Evolutionary conservation across 805 yeast species (phyloP).

Genomic region (Diddensiella santjacobensis): DNA sequence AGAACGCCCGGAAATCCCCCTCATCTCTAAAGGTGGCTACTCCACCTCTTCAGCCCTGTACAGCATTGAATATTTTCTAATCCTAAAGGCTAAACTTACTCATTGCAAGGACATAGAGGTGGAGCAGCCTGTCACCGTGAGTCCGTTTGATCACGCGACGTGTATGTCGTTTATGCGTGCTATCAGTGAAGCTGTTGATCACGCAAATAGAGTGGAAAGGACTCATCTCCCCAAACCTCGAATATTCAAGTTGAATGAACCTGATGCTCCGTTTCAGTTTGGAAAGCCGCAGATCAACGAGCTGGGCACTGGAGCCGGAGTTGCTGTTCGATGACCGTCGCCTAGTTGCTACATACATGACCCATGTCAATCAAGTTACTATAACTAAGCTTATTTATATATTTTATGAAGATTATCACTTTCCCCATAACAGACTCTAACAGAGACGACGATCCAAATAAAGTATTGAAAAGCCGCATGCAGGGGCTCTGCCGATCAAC

Average conservation of each 20-base stretch:
- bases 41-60: conserved; percentile 36
- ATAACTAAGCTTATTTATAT: too few relatives aligned
- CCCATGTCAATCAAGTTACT: too few relatives aligned
- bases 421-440: too few relatives aligned
- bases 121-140: conserved; percentile 32
- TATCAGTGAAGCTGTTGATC: conserved; percentile 32
- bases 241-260: conserved; percentile 10
- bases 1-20: conserved; percentile 36
- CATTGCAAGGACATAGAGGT: conserved; percentile 38
- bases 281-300: neutral
- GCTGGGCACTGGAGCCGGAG: neutral
- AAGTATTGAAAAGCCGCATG: too few relatives aligned
- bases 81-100: conserved; percentile 34
- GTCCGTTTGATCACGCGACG: conserved; percentile 36
- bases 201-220: conserved; percentile 21
- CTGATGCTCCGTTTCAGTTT: neutral
- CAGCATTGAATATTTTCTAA: conserved; percentile 32
- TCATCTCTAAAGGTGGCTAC: conserved; percentile 32
- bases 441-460: too few relatives aligned
- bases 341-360: too few relatives aligned
- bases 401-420: too few relatives aligned
- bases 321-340: neutral
- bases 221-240: conserved; percentile 14
- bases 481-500: too few relatives aligned
- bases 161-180: conserved; percentile 34